Conservation (phyloP, 2,329 filamentous ascomycete genomes). For the Colletotrichum brevisporum region DNA sequence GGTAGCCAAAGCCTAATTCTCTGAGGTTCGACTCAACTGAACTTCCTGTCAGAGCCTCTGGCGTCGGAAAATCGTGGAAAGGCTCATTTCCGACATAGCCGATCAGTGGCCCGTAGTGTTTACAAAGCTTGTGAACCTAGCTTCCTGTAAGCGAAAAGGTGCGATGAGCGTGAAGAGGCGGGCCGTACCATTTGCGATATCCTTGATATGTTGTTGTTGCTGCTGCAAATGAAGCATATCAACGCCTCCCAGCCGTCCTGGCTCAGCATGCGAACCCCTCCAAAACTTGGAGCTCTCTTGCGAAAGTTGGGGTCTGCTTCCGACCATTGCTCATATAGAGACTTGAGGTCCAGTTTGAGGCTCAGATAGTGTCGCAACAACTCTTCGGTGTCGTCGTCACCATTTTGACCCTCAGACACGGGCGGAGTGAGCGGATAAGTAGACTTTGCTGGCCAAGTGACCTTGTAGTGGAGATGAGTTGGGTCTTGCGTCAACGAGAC, state of each 20-base stretch:
- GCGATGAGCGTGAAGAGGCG: background rate
- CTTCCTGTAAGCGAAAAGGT: background rate
- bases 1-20: conserved; percentile 91
- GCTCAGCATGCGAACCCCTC: conserved; percentile 90
- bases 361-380: conserved; percentile 91
- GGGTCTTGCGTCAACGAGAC: conserved; percentile 88
- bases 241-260: conserved; percentile 98
- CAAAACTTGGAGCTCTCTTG: conserved; percentile 87
- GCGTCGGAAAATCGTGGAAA: conserved; percentile 90
- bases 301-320: conserved; percentile 88
- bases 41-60: conserved; percentile 78
- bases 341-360: conserved; percentile 79
- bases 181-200: conserved; percentile 90
- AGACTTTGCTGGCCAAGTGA: conserved; percentile 67
- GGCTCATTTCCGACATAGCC: conserved; percentile 77
- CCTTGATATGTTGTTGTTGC: conserved; percentile 96
- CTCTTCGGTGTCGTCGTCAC: conserved; percentile 77
- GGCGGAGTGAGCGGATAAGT: conserved; percentile 38
- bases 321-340: conserved; percentile 91
- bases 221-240: conserved; percentile 96
- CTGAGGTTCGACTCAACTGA: conserved; percentile 86
- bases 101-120: conserved; percentile 85
- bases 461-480: conserved; percentile 83
- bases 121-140: conserved; percentile 87
- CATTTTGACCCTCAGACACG: conserved; percentile 42